Evolutionary conservation across 352 stramenopile genomes (phyloP), one percentile per base, ranked within the genome.

Genomic region (Globisporangium sylvaticum): DNA sequence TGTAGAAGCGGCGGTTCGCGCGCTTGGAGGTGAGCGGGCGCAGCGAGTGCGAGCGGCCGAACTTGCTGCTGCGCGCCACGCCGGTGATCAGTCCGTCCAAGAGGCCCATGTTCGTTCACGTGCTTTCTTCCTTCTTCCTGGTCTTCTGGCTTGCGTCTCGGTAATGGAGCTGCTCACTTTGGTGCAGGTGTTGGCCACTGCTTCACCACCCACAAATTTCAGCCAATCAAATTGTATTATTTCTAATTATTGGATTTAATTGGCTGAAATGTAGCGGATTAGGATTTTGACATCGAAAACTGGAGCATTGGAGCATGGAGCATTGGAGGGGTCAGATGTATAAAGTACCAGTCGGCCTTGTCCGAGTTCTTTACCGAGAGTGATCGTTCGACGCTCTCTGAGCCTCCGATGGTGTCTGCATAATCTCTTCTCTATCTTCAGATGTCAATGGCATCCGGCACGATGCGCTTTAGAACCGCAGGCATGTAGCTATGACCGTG

Each of bases 1-100:
- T 98, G 85, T 98, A 98, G 79, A 97, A 98, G 66, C 94, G 92
- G 77, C 96, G 96, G 70, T 96, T 94, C 32, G 89, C 94, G 53
- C 91, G 88, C 82, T 98, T 98, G 65, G 90, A 97, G 32, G 87
- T 98, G 31, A 98, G 84, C 32, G 93, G 92, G 34, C 84, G 87
- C 57, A 95, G 77, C 66, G 84, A 90, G 80, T 94, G 85, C 70
- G 83, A 91, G 65, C 77, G 74, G 27, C 87, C 85, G 70, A 95
- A 95, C 75, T 95, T 95, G 84, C 85, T 94, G 72, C 82, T 80
- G 65, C 87, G 87, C 56, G 81, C 72, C 60, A 93, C 75, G 69
- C 82, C 78, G 68, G 77, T 84, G 68, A 92, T 77, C 58, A 94
- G 68, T 75, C 81, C 84, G 65, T 94, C 86, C 54, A 94, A 73